These are phyloP conservation scores for Linum lewisii DNA, from an alignment of 345 rosid genomes.

Conservation along the genomic window DNA sequence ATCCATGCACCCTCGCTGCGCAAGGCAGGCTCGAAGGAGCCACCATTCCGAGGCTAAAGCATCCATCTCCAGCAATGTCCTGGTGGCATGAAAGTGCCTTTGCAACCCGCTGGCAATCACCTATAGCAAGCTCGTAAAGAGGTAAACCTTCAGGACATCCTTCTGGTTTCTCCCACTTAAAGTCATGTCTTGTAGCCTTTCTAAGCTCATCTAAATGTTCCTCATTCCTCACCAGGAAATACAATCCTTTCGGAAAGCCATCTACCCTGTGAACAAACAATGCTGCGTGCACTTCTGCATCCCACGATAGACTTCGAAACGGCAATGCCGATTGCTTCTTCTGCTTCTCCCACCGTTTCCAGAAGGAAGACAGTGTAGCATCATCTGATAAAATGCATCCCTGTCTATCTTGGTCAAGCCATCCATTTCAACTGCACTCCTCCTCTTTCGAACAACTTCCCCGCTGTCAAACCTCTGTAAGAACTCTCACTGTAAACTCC, in stretches of 20 bases:
- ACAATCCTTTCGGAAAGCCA: conserved; percentile 66
- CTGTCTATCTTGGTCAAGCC: conserved; percentile 49
- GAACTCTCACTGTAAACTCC: conserved; percentile 34
- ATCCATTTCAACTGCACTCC: conserved; percentile 95
- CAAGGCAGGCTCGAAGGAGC: conserved; percentile 58
- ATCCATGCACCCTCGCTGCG: conserved; percentile 55
- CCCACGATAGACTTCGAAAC: conserved; percentile 74
- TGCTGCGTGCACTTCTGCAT: conserved; percentile 80
- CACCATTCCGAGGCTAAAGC: conserved; percentile 89
- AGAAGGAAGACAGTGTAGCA: conserved; percentile 80
- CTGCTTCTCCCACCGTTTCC: conserved; percentile 35
- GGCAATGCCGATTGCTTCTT: conserved; percentile 53
- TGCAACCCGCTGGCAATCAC: conserved; percentile 52
- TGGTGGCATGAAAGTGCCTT: conserved; percentile 76
- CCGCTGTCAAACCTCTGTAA: conserved; percentile 35
- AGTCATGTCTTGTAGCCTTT: conserved; percentile 40
- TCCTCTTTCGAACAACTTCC: conserved; percentile 66
- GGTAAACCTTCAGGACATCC: conserved; percentile 69
- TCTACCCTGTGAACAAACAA: conserved; percentile 72
- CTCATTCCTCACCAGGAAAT: conserved; percentile 77
- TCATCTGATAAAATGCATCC: conserved; percentile 63
- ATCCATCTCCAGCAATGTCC: conserved; percentile 91
- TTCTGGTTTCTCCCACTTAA: conserved; percentile 69
- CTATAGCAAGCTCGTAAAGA: conserved; percentile 47
- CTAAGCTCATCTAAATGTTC: conserved; percentile 59